Evolutionary conservation across 1,139 yeast species (phyloP).

Genomic region (Sugiyamaella grinbergsii): DNA sequence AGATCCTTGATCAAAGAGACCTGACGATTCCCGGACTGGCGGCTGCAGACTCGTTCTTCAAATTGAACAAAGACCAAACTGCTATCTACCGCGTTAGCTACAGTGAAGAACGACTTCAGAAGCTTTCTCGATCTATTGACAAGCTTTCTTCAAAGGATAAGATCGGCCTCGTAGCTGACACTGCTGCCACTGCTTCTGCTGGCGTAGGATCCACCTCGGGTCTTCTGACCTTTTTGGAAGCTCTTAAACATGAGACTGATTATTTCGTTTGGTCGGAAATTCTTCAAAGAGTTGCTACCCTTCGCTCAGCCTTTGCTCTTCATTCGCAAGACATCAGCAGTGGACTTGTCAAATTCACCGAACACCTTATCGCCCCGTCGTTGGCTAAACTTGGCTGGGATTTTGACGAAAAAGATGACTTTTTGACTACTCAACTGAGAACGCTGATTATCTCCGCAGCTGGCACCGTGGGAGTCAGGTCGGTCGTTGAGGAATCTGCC

Average conservation of each 20-base stretch:
- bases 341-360: conserved; percentile 49
- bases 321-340: conserved; percentile 43
- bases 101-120: conserved; percentile 50
- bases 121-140: conserved; percentile 45
- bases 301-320: conserved; percentile 54
- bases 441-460: conserved; percentile 55
- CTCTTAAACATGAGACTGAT: conserved; percentile 53
- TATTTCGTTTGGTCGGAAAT: conserved; percentile 69
- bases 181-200: conserved; percentile 59
- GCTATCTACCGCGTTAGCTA: conserved; percentile 73
- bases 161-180: conserved; percentile 68
- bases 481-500: conserved; percentile 52
- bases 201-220: conserved; percentile 58
- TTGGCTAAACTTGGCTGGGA: conserved; percentile 47
- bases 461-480: conserved; percentile 54
- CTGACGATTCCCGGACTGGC: conserved; percentile 35
- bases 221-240: conserved; percentile 49
- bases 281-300: conserved; percentile 47
- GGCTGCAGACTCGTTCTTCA: conserved; percentile 44
- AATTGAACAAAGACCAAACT: conserved; percentile 61
- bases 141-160: conserved; percentile 59
- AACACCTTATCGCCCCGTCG: conserved; percentile 49
- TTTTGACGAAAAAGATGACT: conserved; percentile 44
- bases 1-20: conserved; percentile 31
- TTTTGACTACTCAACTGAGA: conserved; percentile 54